These are phyloP conservation scores for Starmera dryadoides DNA, from an alignment of 805 yeast species.

Conservation along the genomic window DNA sequence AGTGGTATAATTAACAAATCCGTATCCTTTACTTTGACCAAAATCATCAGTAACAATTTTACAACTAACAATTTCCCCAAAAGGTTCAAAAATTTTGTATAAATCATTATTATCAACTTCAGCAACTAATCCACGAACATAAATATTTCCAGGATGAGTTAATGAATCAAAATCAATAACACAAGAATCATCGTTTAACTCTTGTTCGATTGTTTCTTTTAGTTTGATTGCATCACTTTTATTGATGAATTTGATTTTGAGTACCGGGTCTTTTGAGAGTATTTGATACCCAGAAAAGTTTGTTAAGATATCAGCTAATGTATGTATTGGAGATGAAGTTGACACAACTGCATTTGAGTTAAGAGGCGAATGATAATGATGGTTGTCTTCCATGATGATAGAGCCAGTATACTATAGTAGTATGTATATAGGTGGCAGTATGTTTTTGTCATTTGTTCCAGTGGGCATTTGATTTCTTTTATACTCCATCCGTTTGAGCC, in stretches of 20 bases:
- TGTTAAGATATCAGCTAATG: background rate
- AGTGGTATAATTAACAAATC: conserved; percentile 55
- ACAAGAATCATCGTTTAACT: conserved; percentile 11
- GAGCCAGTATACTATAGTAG: too few relatives aligned
- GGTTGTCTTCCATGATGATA: background rate
- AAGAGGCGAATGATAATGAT: conserved; percentile 14
- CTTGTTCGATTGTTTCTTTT: background rate
- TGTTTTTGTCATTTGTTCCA: too few relatives aligned
- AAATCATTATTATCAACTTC: conserved; percentile 30
- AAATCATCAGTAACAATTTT: conserved; percentile 39
- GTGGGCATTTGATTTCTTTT: too few relatives aligned
- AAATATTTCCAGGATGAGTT: conserved; percentile 51
- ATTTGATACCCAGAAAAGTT: background rate
- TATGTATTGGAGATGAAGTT: background rate
- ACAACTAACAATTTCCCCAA: conserved; percentile 35
- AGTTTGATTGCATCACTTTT: background rate
- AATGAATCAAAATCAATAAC: conserved; percentile 20
- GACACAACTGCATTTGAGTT: conserved; percentile 14
- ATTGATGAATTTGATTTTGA: too few relatives aligned
- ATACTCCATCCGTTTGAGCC: background rate
- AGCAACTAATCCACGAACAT: conserved; percentile 40
- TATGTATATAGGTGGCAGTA: too few relatives aligned
- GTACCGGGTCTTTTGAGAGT: too few relatives aligned
- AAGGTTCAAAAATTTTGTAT: conserved; percentile 27
- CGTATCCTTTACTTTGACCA: conserved; percentile 45